A percentile compares a stretch with the other conserved stretches of the same genome.
These are phyloP conservation scores for Alternaria alternata DNA, from an alignment of 2,329 filamentous ascomycete genomes.

Conservation along the genomic window DNA sequence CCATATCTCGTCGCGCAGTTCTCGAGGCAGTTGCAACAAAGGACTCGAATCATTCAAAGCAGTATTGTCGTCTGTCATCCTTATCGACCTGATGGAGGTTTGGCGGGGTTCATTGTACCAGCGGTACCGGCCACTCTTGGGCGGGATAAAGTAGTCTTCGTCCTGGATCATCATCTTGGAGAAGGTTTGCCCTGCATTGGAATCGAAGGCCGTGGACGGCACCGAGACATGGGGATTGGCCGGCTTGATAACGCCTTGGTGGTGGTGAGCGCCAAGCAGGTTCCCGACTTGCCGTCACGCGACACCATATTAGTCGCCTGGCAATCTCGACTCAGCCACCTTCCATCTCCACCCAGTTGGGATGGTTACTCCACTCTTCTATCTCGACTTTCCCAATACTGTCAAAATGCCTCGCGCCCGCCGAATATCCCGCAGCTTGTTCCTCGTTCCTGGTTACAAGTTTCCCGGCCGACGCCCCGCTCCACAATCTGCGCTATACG, in stretches of 20 bases:
- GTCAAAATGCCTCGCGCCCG: slow-evolving; percentile 19
- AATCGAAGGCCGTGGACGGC: slow-evolving; percentile 9
- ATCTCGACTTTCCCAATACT: slow-evolving; percentile 18
- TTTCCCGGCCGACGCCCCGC: slow-evolving; percentile 8
- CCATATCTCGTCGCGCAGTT: slow-evolving; percentile 25
- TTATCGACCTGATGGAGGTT: slow-evolving; percentile 4
- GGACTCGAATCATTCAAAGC: slow-evolving; percentile 12
- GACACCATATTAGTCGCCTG: slow-evolving; percentile 17
- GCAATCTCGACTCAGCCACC: slow-evolving; percentile 21
- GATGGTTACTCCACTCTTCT: slow-evolving; percentile 16
- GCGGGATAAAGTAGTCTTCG: slow-evolving; percentile 19
- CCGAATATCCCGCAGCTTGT: slow-evolving; percentile 10
- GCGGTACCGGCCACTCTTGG: slow-evolving; percentile 13
- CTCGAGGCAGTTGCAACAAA: slow-evolving; percentile 18
- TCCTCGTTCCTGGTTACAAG: slow-evolving; percentile 1
- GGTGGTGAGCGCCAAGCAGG: slow-evolving; percentile 14
- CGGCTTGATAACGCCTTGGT: slow-evolving; percentile 14
- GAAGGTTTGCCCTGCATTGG: slow-evolving; percentile 9
- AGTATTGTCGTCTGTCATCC: slow-evolving; percentile 8
- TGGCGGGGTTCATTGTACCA: slow-evolving; percentile 15
- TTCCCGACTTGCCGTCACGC: slow-evolving; percentile 16
- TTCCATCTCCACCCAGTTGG: slow-evolving; percentile 21
- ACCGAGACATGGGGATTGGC: slow-evolving; percentile 16
- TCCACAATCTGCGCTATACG: slow-evolving; percentile 11
- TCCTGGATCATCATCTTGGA: slow-evolving; percentile 21